Conservation (phyloP, 1,284 basidiomycete species). For the Sporisorium scitamineum region DNA sequence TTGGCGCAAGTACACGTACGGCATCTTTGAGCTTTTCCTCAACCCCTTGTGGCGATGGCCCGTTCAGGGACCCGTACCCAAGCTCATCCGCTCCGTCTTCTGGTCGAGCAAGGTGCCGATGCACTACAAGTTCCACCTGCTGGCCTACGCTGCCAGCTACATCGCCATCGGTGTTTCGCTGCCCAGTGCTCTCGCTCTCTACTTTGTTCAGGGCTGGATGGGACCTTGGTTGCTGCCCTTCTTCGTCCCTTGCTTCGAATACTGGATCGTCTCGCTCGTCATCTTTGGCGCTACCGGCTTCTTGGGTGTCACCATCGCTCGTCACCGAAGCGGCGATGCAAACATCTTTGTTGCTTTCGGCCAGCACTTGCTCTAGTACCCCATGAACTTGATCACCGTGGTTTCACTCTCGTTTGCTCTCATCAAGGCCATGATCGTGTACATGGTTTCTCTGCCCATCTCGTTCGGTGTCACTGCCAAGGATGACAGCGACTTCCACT, state of each 20-base stretch:
- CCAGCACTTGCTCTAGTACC: slow-evolving; percentile 81
- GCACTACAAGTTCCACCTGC: slow-evolving; percentile 81
- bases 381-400: slow-evolving; percentile 72
- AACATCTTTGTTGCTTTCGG: slow-evolving; percentile 74
- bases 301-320: slow-evolving; percentile 78
- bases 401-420: slow-evolving; percentile 69
- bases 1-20: slow-evolving; percentile 89
- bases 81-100: slow-evolving; percentile 78
- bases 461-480: slow-evolving; percentile 73
- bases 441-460: slow-evolving; percentile 85
- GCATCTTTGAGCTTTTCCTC: slow-evolving; percentile 71
- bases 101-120: slow-evolving; percentile 72
- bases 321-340: slow-evolving; percentile 81
- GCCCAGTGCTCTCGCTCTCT: slow-evolving; percentile 78
- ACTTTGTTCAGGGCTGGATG: slow-evolving; percentile 79
- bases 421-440: slow-evolving; percentile 78
- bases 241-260: slow-evolving; percentile 73
- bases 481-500: slow-evolving; percentile 72
- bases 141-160: slow-evolving; percentile 79
- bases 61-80: slow-evolving; percentile 79
- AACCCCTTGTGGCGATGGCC: slow-evolving; percentile 74
- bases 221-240: slow-evolving; percentile 78
- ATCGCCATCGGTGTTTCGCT: slow-evolving; percentile 81
- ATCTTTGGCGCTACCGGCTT: slow-evolving; percentile 82
- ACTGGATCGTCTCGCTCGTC: slow-evolving; percentile 81